Percentiles rank a stretch among this genome's conserved stretches.
These are phyloP conservation scores for Aspergillus tubingensis DNA, from an alignment of 2,329 filamentous ascomycete genomes.

Conservation along the genomic window DNA sequence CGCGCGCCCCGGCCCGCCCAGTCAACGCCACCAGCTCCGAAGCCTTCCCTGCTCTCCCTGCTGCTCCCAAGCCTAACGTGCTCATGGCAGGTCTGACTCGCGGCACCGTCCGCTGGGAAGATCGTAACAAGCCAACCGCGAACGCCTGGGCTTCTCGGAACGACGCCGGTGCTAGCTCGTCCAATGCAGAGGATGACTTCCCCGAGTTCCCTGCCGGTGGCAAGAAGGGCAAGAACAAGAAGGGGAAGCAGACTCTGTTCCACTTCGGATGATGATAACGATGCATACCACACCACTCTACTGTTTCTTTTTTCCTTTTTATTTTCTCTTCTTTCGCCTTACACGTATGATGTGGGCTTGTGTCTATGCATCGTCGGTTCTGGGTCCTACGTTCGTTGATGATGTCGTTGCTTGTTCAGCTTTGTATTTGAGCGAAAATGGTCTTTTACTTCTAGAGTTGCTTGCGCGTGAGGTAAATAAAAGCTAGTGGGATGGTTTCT, in stretches of 20 bases:
- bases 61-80: constrained; percentile 69
- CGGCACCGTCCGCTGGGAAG: constrained; percentile 49
- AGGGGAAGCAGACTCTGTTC: constrained; percentile 45
- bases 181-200: constrained; percentile 24
- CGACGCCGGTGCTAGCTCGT: constrained; percentile 19
- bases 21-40: constrained; percentile 48
- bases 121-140: constrained; percentile 35
- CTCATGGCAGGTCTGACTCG: constrained; percentile 53
- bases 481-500: background rate
- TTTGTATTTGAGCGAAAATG: background rate
- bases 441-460: background rate
- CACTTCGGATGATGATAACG: constrained; percentile 37
- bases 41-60: constrained; percentile 79
- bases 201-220: constrained; percentile 27
- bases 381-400: background rate
- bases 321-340: too few relatives aligned
- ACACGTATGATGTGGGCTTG: background rate
- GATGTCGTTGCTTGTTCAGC: background rate
- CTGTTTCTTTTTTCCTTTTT: background rate
- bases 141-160: constrained; percentile 42
- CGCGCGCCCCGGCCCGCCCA: constrained; percentile 25
- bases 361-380: background rate
- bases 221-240: constrained; percentile 42
- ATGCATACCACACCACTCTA: background rate
- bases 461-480: background rate